phyloP scores from a whole-genome alignment of 2,329 filamentous ascomycete species.

The Lecanicillium sp. region DNA sequence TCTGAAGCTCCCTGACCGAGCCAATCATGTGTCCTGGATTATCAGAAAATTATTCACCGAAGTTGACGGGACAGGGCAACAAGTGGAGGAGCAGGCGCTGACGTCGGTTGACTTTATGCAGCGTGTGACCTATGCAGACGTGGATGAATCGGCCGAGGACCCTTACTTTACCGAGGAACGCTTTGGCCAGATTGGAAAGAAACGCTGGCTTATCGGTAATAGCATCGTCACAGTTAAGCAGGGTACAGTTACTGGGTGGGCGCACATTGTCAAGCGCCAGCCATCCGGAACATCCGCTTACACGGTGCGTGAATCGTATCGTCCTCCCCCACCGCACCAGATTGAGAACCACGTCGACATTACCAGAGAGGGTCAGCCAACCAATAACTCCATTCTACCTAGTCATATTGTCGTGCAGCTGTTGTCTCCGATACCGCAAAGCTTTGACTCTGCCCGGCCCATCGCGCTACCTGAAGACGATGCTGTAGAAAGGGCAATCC shows the following conservation, averaged over 20 bases:
- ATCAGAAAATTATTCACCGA: slow-evolving; percentile 78
- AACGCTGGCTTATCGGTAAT: slow-evolving; percentile 65
- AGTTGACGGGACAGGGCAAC: slow-evolving; percentile 57
- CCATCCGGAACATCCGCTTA: slow-evolving; percentile 59
- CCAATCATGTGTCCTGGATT: slow-evolving; percentile 83
- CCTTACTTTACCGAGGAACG: slow-evolving; percentile 54
- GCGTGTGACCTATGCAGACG: slow-evolving; percentile 74
- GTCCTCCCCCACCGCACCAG: slow-evolving; percentile 49
- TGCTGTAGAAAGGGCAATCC: slow-evolving; percentile 63
- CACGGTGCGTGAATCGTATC: slow-evolving; percentile 51
- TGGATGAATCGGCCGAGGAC: slow-evolving; percentile 65
- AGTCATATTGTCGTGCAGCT: slow-evolving; percentile 66
- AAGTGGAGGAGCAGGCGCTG: slow-evolving; percentile 83
- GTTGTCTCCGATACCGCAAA: slow-evolving; percentile 53
- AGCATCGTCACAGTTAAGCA: slow-evolving; percentile 70
- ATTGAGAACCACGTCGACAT: slow-evolving; percentile 37
- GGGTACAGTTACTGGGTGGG: slow-evolving; percentile 56
- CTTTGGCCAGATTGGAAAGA: slow-evolving; percentile 59
- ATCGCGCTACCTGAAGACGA: slow-evolving; percentile 68
- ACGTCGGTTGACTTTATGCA: slow-evolving; percentile 96
- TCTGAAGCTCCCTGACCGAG: slow-evolving; percentile 73
- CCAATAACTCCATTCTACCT: slow-evolving; percentile 57
- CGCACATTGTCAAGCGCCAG: slow-evolving; percentile 62
- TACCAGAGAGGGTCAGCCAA: slow-evolving; percentile 40
- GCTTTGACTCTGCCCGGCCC: slow-evolving; percentile 53